These are phyloP conservation scores for Aulographum hederae DNA, from an alignment of 2,329 filamentous ascomycete genomes.

Conservation along the genomic window DNA sequence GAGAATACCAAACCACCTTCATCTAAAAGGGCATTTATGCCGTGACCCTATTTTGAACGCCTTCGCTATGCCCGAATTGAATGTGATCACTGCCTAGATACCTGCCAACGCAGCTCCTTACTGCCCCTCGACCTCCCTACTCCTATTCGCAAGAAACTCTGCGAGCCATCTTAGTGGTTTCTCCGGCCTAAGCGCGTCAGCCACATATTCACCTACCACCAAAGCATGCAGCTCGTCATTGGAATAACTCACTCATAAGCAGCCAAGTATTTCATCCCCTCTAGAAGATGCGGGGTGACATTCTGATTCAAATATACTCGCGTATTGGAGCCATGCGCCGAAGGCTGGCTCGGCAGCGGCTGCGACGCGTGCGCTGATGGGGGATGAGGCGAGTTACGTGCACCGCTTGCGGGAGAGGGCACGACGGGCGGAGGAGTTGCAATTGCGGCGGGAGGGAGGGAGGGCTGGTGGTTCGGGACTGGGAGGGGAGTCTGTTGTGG, in stretches of 20 bases:
- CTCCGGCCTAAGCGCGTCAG: conserved; percentile 18
- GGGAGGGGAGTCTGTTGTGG: neutral
- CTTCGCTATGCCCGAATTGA: neutral
- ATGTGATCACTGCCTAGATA: too few relatives aligned
- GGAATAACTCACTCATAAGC: conserved; percentile 19
- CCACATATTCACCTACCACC: conserved; percentile 1
- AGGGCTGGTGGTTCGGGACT: too few relatives aligned
- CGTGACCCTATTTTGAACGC: too few relatives aligned
- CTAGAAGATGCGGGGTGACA: conserved; percentile 30
- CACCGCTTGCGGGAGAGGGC: neutral
- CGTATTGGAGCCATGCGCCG: conserved; percentile 28
- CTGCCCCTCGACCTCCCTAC: conserved; percentile 30
- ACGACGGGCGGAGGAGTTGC: neutral
- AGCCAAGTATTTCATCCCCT: conserved; percentile 32
- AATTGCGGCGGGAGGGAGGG: neutral
- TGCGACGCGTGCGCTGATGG: conserved; percentile 5
- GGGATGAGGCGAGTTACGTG: conserved; percentile 2
- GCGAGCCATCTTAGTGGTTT: conserved; percentile 30
- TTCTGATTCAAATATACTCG: conserved; percentile 30
- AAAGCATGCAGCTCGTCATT: neutral
- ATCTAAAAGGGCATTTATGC: too few relatives aligned
- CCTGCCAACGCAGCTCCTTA: too few relatives aligned
- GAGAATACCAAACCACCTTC: too few relatives aligned
- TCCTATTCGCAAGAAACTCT: conserved; percentile 28
- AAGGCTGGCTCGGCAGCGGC: conserved; percentile 17